Percentiles rank a stretch among this genome's conserved stretches.
Evolutionary conservation across 495 filamentous ascomycete species (phyloP).

Genomic region (Aspergillus nanangensis): DNA sequence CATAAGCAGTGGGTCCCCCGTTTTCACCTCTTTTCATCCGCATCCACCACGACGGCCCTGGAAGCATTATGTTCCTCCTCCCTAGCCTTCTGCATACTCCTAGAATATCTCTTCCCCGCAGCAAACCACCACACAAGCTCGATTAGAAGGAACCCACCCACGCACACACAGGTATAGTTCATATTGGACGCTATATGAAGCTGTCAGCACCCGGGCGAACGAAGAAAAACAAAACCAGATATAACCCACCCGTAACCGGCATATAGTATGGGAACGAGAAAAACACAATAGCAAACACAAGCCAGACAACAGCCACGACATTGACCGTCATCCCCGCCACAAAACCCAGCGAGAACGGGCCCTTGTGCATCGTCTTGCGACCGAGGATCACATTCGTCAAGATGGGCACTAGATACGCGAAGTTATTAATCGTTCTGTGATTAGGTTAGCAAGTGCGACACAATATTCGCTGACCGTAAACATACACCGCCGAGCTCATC

Average conservation of each 20-base stretch:
- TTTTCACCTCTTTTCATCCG: too few relatives aligned
- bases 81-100: slow-evolving; percentile 20
- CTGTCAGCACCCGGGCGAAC: not conserved
- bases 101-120: slow-evolving; percentile 30
- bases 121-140: slow-evolving; percentile 37
- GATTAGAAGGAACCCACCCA: slow-evolving; percentile 50
- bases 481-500: slow-evolving; percentile 52
- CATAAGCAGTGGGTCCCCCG: too few relatives aligned
- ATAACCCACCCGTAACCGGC: slow-evolving; percentile 37
- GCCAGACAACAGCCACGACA: slow-evolving; percentile 27
- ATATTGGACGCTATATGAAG: slow-evolving; percentile 44
- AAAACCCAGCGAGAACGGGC: slow-evolving; percentile 26
- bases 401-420: slow-evolving; percentile 31
- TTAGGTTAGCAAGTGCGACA: too few relatives aligned
- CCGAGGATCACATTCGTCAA: slow-evolving; percentile 30
- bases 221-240: not conserved
- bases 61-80: slow-evolving; percentile 15
- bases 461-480: too few relatives aligned
- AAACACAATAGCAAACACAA: slow-evolving; percentile 50
- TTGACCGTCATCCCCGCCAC: slow-evolving; percentile 31
- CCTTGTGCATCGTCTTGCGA: slow-evolving; percentile 30
- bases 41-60: slow-evolving; percentile 1
- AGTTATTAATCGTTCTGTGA: slow-evolving; percentile 31
- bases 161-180: slow-evolving; percentile 67
- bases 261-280: slow-evolving; percentile 68